Percentiles rank a stretch among this genome's conserved stretches.
Evolutionary conservation across 2,329 filamentous ascomycete species (phyloP).

Genomic region (Fusarium phyllophilum): DNA sequence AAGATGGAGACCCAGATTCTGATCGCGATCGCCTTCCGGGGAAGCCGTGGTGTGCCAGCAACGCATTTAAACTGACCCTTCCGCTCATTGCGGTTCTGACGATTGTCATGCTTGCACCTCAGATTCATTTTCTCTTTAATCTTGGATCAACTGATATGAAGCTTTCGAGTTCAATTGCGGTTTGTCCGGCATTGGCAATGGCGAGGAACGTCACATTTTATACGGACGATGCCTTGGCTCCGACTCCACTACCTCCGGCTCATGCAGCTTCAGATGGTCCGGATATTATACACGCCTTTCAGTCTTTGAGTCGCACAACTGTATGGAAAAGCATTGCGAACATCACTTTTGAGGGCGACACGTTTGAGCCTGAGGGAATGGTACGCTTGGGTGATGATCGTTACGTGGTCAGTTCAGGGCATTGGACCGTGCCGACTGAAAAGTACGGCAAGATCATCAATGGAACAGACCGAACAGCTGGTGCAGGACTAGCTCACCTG

Average conservation of each 20-base stretch:
- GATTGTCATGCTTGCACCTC: slow-evolving; percentile 26
- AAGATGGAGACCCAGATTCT: slow-evolving; percentile 4
- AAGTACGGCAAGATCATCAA: slow-evolving; percentile 58
- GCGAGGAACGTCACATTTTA: slow-evolving; percentile 50
- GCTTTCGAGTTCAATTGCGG: slow-evolving; percentile 22
- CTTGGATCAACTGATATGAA: slow-evolving; percentile 27
- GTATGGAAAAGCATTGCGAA: slow-evolving; percentile 55
- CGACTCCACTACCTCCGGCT: slow-evolving; percentile 49
- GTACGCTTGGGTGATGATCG: slow-evolving; percentile 55
- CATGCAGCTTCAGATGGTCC: slow-evolving; percentile 49
- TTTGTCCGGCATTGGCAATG: slow-evolving; percentile 30
- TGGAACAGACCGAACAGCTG: slow-evolving; percentile 60
- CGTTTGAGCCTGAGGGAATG: slow-evolving; percentile 61
- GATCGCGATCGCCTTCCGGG: not conserved
- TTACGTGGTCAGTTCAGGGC: slow-evolving; percentile 57
- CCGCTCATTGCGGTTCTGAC: slow-evolving; percentile 32
- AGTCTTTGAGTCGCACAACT: slow-evolving; percentile 51
- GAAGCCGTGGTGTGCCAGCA: slow-evolving; percentile 22
- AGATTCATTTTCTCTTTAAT: slow-evolving; percentile 15
- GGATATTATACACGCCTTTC: slow-evolving; percentile 51
- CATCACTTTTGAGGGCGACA: slow-evolving; percentile 56
- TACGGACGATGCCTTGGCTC: slow-evolving; percentile 45
- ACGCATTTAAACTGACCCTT: slow-evolving; percentile 23
- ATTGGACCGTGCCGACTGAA: slow-evolving; percentile 54
- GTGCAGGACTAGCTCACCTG: slow-evolving; percentile 57